A percentile compares a stretch with the other conserved stretches of the same genome.
phyloP scores from a whole-genome alignment of 2,329 filamentous ascomycete species.

The Drechslera avenae region DNA sequence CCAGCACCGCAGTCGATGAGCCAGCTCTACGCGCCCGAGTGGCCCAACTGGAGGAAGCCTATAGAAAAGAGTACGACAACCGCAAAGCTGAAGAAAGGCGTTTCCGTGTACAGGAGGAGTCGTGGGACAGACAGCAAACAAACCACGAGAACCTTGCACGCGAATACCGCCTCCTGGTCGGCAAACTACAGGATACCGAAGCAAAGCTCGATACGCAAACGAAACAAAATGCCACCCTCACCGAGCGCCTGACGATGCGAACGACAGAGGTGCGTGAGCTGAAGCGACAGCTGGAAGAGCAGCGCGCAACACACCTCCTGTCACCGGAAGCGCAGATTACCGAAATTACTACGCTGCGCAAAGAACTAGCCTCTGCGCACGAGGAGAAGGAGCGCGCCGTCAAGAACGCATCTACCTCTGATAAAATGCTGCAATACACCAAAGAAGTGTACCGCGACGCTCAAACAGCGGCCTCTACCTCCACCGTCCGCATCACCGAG shows the following conservation, averaged over 20 bases:
- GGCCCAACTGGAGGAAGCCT: constrained; percentile 5
- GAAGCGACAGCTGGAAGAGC: constrained; percentile 24
- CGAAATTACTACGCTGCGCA: constrained; percentile 31
- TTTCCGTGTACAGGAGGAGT: constrained; percentile 20
- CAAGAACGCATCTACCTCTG: constrained; percentile 38
- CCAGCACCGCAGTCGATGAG: constrained; percentile 28
- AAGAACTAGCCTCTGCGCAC: constrained; percentile 26
- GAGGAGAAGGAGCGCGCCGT: constrained; percentile 32
- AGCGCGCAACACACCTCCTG: constrained; percentile 21
- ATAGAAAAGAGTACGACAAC: constrained; percentile 13
- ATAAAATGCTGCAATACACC: constrained; percentile 61
- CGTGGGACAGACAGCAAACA: constrained; percentile 35
- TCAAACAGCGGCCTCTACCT: constrained; percentile 16
- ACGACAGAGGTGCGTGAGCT: constrained; percentile 19
- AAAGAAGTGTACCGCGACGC: constrained; percentile 59
- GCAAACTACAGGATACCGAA: constrained; percentile 23
- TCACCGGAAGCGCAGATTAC: constrained; percentile 30
- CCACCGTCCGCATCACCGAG: constrained; percentile 11
- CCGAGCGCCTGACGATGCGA: constrained; percentile 24
- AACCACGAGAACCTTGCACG: constrained; percentile 32
- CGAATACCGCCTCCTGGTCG: constrained; percentile 24
- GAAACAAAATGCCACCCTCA: constrained; percentile 20
- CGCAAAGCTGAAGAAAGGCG: constrained; percentile 19
- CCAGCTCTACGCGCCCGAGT: constrained; percentile 17
- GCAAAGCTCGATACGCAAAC: constrained; percentile 21